Evolutionary conservation across 352 stramenopile species (phyloP).

Genomic region (Phytopythium oedochilum): DNA sequence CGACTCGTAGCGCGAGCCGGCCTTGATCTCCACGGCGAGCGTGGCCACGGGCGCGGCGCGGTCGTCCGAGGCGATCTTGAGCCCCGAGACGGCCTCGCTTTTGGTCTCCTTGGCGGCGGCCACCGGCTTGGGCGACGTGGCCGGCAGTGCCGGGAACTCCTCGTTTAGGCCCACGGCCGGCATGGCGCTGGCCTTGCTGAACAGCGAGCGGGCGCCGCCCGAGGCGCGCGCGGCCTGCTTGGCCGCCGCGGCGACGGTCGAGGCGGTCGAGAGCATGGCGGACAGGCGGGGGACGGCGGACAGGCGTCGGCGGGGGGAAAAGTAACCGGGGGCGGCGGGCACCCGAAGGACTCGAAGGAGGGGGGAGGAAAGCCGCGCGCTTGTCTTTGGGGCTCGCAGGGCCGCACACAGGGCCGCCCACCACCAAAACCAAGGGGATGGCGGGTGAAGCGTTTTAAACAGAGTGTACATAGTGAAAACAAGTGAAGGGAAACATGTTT

Average conservation of each 20-base stretch:
- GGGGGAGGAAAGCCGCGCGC: not conserved
- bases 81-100: conserved; percentile 29
- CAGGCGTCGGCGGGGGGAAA: conserved; percentile 1
- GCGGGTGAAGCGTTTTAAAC: conserved; percentile 4
- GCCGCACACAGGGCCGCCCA: conserved; percentile 19
- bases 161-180: conserved; percentile 52
- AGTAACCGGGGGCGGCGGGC: conserved; percentile 17
- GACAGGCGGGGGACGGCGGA: conserved; percentile 20
- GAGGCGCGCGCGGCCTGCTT: conserved; percentile 7
- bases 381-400: not conserved
- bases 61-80: conserved; percentile 63
- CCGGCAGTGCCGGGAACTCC: conserved; percentile 53
- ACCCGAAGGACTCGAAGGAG: not conserved
- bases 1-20: conserved; percentile 57
- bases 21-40: conserved; percentile 58
- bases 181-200: conserved; percentile 54
- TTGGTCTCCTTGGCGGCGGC: conserved; percentile 15
- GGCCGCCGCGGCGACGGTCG: conserved; percentile 2
- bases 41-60: conserved; percentile 41
- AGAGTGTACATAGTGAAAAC: no score
- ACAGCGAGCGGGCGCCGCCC: conserved; percentile 46
- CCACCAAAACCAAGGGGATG: conserved; percentile 23
- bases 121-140: conserved; percentile 20
- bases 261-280: conserved; percentile 16
- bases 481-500: no score